phyloP scores from a whole-genome alignment of 2,329 filamentous ascomycete genomes.

The Lecanicillium sp. region DNA sequence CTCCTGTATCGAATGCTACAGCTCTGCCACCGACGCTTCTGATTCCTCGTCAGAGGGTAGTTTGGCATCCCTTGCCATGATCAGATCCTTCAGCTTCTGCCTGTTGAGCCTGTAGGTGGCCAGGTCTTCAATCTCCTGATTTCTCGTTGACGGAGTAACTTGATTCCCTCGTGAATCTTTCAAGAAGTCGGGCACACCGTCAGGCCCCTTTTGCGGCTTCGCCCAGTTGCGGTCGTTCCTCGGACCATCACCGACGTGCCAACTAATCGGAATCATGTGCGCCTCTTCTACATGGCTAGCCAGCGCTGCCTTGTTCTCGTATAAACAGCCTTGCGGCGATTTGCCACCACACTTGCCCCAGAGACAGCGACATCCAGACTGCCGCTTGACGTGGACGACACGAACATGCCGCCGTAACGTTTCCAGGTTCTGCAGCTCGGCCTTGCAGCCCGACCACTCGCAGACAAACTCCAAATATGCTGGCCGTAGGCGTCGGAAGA shows the following conservation, averaged over 20 bases:
- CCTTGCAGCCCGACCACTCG: slow-evolving; percentile 52
- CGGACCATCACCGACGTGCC: slow-evolving; percentile 54
- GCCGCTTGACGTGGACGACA: slow-evolving; percentile 35
- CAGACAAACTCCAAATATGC: slow-evolving; percentile 47
- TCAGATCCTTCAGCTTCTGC: slow-evolving; percentile 34
- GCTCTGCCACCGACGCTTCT: neutral
- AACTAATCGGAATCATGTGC: slow-evolving; percentile 47
- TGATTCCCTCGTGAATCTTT: slow-evolving; percentile 44
- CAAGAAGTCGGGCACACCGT: slow-evolving; percentile 38
- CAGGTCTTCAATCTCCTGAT: slow-evolving; percentile 42
- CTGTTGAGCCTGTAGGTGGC: slow-evolving; percentile 36
- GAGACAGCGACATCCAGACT: slow-evolving; percentile 13
- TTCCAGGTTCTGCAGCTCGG: slow-evolving; percentile 55
- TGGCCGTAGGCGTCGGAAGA: slow-evolving; percentile 34
- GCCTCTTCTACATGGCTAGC: slow-evolving; percentile 41
- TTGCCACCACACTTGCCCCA: slow-evolving; percentile 24
- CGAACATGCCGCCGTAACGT: slow-evolving; percentile 48
- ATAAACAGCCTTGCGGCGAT: slow-evolving; percentile 4
- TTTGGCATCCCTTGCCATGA: slow-evolving; percentile 37
- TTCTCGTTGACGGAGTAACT: slow-evolving; percentile 49
- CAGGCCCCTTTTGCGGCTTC: slow-evolving; percentile 11
- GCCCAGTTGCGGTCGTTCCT: slow-evolving; percentile 27
- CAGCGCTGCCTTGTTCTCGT: slow-evolving; percentile 24
- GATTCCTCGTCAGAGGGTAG: slow-evolving; percentile 15
- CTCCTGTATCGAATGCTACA: neutral